These are phyloP conservation scores for Rhizopogon vulgaris DNA, from an alignment of 768 basidiomycete species.

Conservation along the genomic window DNA sequence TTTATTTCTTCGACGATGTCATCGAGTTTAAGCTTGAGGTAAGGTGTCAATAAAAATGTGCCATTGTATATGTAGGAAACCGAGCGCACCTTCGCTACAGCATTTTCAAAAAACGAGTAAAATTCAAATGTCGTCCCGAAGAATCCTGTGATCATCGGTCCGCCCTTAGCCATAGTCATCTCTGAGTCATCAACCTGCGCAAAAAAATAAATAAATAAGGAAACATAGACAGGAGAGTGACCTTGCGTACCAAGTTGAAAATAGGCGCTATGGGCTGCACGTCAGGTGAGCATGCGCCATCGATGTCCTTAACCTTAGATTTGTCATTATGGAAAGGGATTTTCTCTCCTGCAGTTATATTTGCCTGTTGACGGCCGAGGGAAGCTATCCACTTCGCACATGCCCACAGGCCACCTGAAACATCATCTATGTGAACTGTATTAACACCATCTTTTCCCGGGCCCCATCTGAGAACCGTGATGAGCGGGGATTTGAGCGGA, in stretches of 20 bases:
- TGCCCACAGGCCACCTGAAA: conserved; percentile 73
- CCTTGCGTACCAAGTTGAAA: conserved; percentile 66
- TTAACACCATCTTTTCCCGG: conserved; percentile 72
- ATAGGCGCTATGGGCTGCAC: conserved; percentile 62
- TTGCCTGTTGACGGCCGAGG: conserved; percentile 58
- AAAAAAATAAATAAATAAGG: conserved; percentile 1
- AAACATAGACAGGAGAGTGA: background rate
- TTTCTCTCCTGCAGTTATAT: conserved; percentile 59
- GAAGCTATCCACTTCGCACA: conserved; percentile 70
- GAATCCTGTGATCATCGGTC: conserved; percentile 57
- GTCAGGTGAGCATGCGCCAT: conserved; percentile 52
- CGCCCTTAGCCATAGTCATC: conserved; percentile 60
- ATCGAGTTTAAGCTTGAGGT: conserved; percentile 50
- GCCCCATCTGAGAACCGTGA: conserved; percentile 50
- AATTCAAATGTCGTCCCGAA: conserved; percentile 82
- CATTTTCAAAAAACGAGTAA: conserved; percentile 62
- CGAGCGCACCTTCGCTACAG: conserved; percentile 52
- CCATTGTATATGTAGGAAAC: conserved; percentile 2
- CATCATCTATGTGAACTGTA: conserved; percentile 73
- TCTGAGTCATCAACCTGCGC: conserved; percentile 69
- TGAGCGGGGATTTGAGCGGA: conserved; percentile 7
- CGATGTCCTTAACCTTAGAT: conserved; percentile 55
- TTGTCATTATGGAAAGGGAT: conserved; percentile 64
- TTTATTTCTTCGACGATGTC: conserved; percentile 80
- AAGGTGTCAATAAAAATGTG: background rate